phyloP scores from a whole-genome alignment of 805 yeast genomes.

The Jamesozyma piceae region DNA sequence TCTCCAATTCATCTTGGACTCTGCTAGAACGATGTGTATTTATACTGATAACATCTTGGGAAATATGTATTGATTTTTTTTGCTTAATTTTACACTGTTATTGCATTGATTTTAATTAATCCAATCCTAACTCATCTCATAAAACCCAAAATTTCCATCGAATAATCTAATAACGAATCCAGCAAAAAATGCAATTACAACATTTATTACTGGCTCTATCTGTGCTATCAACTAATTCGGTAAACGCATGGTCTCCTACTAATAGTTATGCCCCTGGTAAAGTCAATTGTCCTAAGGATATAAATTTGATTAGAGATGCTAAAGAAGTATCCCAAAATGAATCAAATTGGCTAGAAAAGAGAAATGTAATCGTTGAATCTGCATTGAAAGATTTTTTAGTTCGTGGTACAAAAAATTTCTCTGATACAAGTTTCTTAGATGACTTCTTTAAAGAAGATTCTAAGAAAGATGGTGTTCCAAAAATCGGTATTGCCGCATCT shows the following conservation, averaged over 20 bases:
- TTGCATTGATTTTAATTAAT: too few relatives aligned
- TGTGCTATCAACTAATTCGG: background rate
- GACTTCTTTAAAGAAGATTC: constrained; percentile 15
- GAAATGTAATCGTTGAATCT: constrained; percentile 39
- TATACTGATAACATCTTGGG: too few relatives aligned
- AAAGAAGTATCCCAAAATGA: constrained; percentile 39
- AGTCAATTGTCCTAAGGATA: constrained; percentile 43
- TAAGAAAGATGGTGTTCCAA: constrained; percentile 19
- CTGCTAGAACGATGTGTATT: too few relatives aligned
- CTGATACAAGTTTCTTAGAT: constrained; percentile 12
- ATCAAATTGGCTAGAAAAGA: constrained; percentile 40
- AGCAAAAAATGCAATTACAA: constrained; percentile 4
- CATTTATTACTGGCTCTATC: background rate
- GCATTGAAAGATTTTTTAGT: constrained; percentile 37
- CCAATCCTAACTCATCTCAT: too few relatives aligned
- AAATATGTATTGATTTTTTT: too few relatives aligned
- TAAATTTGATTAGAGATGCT: constrained; percentile 41
- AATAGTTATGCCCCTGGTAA: constrained; percentile 54
- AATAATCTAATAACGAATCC: too few relatives aligned
- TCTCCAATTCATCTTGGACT: too few relatives aligned
- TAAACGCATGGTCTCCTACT: constrained; percentile 43
- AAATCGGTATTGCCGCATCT: constrained; percentile 54
- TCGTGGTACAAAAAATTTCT: constrained; percentile 19
- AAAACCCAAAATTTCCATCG: too few relatives aligned
- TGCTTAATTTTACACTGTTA: too few relatives aligned